Base-by-base conservation (phyloP, 257 asterid genomes). In the Solanum peruvianum region DNA sequence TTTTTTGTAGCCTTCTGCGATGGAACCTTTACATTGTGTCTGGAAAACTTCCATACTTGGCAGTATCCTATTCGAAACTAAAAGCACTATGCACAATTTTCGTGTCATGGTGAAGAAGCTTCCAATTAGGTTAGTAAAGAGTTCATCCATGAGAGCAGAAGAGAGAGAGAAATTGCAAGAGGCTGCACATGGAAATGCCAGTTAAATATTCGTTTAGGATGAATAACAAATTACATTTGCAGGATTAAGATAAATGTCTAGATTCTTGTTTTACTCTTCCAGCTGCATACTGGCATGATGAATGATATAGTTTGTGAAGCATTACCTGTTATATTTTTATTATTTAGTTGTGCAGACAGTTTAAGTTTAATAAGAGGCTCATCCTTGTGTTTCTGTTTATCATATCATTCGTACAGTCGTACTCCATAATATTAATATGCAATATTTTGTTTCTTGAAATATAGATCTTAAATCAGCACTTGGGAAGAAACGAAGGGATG, bases 391-490 rank as follows among this genome's bases (percentile, higher is more conserved):
- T 81, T 81, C 8, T 4, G 11, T 81, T 81, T 49, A 11, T 47
- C 67, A 29, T 47, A 29, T 45, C 84, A 45, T 78, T 44, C 39
- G 20, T 45, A 16, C 84, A 45, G 47, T 44, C 39, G 20, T 45
- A 45, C 35, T 47, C 66, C 66, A 2, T 47, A 47, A 10, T 45
- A 5, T 16, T 78, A 78, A 78, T 0, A 18, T 49, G 85, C 1
- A 12, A 31, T 81, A 31, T 5, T 81, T 20, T 81, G 52, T 21
- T 73, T 73, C 21, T 72, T 73, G 45, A 81, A 31, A 7, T 11
- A 20, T 80, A 95, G 99, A 97, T 92, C 93, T 97, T 25, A 97
- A 97, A 92, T 84, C 97, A 0, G 97, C 99, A 44, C 93, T 97
- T 82, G 97, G 99, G 69, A 97, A 97, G 94, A 94, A 91, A 86